Evolutionary conservation across 2,329 filamentous ascomycete species (phyloP), one percentile per base, ranked within the genome.

Genomic region (Arachnomyces sp.): DNA sequence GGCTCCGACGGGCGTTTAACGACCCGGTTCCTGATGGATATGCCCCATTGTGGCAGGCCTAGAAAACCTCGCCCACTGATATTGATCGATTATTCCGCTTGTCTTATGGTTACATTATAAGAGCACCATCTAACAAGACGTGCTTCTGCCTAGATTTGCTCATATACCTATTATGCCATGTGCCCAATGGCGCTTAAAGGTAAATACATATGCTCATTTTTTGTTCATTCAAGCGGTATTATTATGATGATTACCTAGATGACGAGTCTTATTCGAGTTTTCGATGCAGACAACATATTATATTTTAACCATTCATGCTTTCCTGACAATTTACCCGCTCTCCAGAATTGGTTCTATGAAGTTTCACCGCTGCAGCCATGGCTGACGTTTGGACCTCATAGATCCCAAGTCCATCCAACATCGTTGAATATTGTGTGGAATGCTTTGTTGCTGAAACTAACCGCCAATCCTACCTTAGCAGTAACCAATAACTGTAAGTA

Each of bases 21-120:
- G 62, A 66, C 60, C 64, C 55, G 59, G 63, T 66, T 71, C 79
- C 80, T 87, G 87, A 88, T 73, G 85, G 88, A 80, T 78, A 84
- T 78, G 86, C 87, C 86, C 60, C 69, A 77, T 85, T 86, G 86
- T 68, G 87, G 86, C 87, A 94, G 87, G 88, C 88, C 86, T 95
- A 93, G 87, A 93, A 95, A 95, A 94, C 89, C 88, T 94, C 80
- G 87, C 86, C 88, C 85, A 90, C 88, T 94, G 88, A 94, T 70
- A 59, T 47, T 37, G 21, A 33, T 39, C 46, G 52, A 53, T 49
- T 39, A 40, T 43, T 45, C 53, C 46, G 47, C 44, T 46, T 47
- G 45, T 38, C 32, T 31, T 25, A 33, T 30, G 31, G 39, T 16
- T 40, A 16, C 29, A 39, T 34, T 34, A 28, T 33, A 41, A 30